Percentiles rank a stretch among this genome's conserved stretches.
Conservation (phyloP, 495 filamentous ascomycete species). For the Penicillium simplicissimum region DNA sequence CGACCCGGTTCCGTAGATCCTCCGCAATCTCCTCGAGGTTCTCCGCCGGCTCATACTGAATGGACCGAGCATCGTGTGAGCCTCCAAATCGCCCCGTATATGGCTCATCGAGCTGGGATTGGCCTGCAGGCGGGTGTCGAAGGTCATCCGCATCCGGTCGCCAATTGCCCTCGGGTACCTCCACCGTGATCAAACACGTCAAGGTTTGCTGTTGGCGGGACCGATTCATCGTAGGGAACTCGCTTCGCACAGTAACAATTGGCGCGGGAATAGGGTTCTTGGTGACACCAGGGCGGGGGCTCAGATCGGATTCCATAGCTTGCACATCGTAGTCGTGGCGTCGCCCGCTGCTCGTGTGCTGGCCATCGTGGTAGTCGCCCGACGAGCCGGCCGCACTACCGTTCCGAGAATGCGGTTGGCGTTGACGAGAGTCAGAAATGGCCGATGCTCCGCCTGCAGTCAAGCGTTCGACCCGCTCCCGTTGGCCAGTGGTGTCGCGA, state of each 20-base stretch:
- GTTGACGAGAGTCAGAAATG: slow-evolving; percentile 43
- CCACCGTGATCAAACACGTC: slow-evolving; percentile 91
- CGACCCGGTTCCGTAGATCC: slow-evolving; percentile 78
- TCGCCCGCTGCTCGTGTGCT: slow-evolving; percentile 48
- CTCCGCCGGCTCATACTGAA: slow-evolving; percentile 56
- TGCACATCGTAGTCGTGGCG: slow-evolving; percentile 96
- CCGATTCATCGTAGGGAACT: slow-evolving; percentile 90
- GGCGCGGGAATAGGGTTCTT: slow-evolving; percentile 92
- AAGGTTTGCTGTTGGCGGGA: slow-evolving; percentile 94
- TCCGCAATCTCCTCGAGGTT: slow-evolving; percentile 84
- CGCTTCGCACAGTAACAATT: slow-evolving; percentile 87
- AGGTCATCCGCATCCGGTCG: slow-evolving; percentile 81
- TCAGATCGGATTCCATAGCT: slow-evolving; percentile 87
- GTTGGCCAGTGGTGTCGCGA: slow-evolving; percentile 53
- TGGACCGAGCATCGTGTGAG: slow-evolving; percentile 33
- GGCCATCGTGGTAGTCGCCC: slow-evolving; percentile 71
- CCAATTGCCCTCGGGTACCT: slow-evolving; percentile 94
- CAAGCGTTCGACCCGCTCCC: slow-evolving; percentile 62
- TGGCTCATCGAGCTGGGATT: slow-evolving; percentile 53
- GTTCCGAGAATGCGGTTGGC: slow-evolving; percentile 64
- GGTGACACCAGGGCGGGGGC: slow-evolving; percentile 64
- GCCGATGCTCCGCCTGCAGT: slow-evolving; percentile 35
- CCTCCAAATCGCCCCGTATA: slow-evolving; percentile 36
- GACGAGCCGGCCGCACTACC: slow-evolving; percentile 75
- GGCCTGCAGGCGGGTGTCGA: slow-evolving; percentile 58